Base-by-base conservation (phyloP, 2,329 filamentous ascomycete species). In the Biscogniauxia sp. region DNA sequence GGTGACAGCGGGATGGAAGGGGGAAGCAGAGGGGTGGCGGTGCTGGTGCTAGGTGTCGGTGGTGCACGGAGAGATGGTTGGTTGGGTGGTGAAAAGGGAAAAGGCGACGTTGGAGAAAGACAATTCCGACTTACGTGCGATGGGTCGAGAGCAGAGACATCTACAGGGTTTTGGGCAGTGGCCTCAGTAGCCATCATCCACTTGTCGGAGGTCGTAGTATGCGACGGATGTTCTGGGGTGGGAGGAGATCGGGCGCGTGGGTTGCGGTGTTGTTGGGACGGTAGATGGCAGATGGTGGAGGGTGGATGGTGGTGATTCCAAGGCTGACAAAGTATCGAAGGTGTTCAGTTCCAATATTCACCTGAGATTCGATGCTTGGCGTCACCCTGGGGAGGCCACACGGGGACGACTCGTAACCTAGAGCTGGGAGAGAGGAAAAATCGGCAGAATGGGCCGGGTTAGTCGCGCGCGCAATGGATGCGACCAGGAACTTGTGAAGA, bases 111-210 rank as follows among this genome's bases (percentile, higher is more conserved):
- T 45, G 37, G 37, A 45, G 37, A 45, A 32, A 45, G 37, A n/a
- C 37, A n/a, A 45, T n/a, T 17, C 37, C 37, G 37, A 73, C 72
- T 72, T 68, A 74, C 72, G 63, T 66, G 66, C 61, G 69, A 67
- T 64, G 70, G 68, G 64, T 73, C 72, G 65, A 64, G 71, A 65
- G 67, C 61, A 69, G 69, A 69, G 68, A 70, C 72, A 72, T 74
- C 72, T 60, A 69, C 69, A 61, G 69, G 70, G 66, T 70, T 66
- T 65, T 66, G 63, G 57, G 67, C 61, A 61, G 65, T 71, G 69
- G 72, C 70, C 70, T 73, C 70, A 65, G 72, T 69, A 70, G 72
- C 72, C 72, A 74, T 74, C 72, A 73, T 74, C 72, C 72, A 68
- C 64, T 64, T 64, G 37, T 23, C 23, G 60, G 7, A 58, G 52